Conservation (phyloP, 805 yeast species). For the Saccharomycopsis fibuligera region DNA sequence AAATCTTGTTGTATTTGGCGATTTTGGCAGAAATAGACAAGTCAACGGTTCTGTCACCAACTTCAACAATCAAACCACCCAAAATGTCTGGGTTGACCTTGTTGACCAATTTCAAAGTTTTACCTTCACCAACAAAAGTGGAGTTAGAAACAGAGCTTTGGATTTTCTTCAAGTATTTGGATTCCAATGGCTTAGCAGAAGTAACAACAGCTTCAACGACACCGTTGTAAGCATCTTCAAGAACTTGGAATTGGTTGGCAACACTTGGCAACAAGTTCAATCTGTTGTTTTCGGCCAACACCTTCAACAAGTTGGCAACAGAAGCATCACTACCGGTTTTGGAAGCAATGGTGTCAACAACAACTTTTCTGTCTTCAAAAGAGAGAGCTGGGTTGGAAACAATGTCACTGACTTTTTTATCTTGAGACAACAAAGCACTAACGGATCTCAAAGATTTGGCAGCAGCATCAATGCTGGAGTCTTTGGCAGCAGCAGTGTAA, state of each 20-base stretch:
- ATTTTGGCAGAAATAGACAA: conserved; percentile 80
- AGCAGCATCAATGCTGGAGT: conserved; percentile 66
- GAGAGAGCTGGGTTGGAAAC: conserved; percentile 82
- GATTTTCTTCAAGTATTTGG: conserved; percentile 69
- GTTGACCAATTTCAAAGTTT: conserved; percentile 79
- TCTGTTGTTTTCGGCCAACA: conserved; percentile 93
- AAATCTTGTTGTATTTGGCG: conserved; percentile 80
- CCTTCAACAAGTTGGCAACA: conserved; percentile 71
- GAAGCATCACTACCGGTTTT: conserved; percentile 55
- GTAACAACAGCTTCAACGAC: conserved; percentile 90
- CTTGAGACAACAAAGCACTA: conserved; percentile 48
- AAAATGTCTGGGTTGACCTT: conserved; percentile 81
- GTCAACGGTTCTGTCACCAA: conserved; percentile 96
- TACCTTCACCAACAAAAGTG: conserved; percentile 74
- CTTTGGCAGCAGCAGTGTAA: conserved; percentile 85
- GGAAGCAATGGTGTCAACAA: conserved; percentile 52
- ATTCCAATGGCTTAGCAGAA: conserved; percentile 78
- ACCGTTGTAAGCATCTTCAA: conserved; percentile 86
- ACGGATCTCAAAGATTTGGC: conserved; percentile 57
- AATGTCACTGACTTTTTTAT: conserved; percentile 53
- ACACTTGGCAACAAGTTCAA: conserved; percentile 61
- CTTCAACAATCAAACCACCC: conserved; percentile 94
- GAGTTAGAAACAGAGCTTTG: conserved; percentile 74
- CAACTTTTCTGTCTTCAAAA: conserved; percentile 61
- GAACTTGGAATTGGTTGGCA: conserved; percentile 62